A percentile compares a stretch with the other conserved stretches of the same genome.
Conservation (phyloP, 129 eudicot species). For the Arctium minus region DNA sequence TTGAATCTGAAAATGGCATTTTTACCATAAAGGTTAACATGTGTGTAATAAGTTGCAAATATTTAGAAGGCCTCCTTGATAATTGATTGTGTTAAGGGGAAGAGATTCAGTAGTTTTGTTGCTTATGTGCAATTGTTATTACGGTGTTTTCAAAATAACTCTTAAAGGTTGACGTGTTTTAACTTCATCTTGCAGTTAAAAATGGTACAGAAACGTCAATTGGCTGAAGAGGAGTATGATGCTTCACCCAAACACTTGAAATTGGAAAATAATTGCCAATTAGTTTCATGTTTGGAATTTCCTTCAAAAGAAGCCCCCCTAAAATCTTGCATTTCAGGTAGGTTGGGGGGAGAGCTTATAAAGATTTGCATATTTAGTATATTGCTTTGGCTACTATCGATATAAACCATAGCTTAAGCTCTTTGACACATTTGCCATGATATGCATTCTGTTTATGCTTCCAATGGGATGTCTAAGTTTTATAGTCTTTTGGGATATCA, state of each 20-base stretch:
- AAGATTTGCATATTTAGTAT: neutral
- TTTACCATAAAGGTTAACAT: neutral
- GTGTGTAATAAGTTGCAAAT: neutral
- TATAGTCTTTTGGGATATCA: neutral
- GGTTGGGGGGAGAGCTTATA: conserved; percentile 2
- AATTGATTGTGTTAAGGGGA: neutral
- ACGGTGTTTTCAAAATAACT: neutral
- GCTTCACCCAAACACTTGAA: conserved; percentile 54
- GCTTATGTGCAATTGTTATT: neutral
- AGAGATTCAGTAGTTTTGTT: neutral
- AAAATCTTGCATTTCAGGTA: conserved; percentile 39
- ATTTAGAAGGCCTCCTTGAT: neutral
- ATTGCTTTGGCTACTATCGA: neutral
- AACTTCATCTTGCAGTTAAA: conserved; percentile 33
- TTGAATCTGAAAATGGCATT: neutral
- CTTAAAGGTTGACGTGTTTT: neutral
- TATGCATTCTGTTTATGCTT: neutral
- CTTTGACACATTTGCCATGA: neutral
- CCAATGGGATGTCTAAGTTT: neutral
- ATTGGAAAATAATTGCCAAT: conserved; percentile 28
- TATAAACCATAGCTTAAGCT: neutral
- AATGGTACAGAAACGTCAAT: conserved; percentile 59
- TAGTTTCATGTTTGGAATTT: conserved; percentile 38
- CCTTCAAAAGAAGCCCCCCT: conserved; percentile 12
- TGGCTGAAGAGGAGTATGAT: conserved; percentile 37